A percentile compares a stretch with the other conserved stretches of the same genome.
These are phyloP conservation scores for Letharia lupina DNA, from an alignment of 495 filamentous ascomycete species.

Conservation along the genomic window DNA sequence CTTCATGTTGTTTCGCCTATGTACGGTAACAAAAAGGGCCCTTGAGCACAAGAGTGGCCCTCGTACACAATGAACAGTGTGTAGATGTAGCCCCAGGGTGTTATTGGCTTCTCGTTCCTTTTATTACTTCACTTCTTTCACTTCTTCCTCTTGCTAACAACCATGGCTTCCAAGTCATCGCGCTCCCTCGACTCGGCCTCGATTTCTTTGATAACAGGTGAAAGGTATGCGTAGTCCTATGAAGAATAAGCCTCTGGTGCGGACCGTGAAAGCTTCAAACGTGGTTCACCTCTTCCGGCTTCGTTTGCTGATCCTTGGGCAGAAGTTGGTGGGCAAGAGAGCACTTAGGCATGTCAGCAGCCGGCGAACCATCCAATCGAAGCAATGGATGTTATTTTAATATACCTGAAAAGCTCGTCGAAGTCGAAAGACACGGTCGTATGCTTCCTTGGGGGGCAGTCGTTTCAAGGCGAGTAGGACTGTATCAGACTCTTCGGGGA, in stretches of 20 bases:
- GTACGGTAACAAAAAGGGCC: not conserved
- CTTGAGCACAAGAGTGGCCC: not conserved
- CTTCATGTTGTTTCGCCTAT: not conserved
- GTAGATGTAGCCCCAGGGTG: not conserved
- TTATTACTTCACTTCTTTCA: not conserved
- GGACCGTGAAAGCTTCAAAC: slow-evolving; percentile 7
- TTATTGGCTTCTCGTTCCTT: not conserved
- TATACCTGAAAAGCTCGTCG: slow-evolving; percentile 86
- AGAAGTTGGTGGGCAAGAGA: slow-evolving; percentile 81
- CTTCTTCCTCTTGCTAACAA: slow-evolving; percentile 45
- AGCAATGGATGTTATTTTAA: slow-evolving; percentile 3
- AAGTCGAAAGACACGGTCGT: slow-evolving; percentile 95
- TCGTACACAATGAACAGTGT: not conserved
- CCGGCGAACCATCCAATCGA: slow-evolving; percentile 24
- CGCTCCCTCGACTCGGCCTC: slow-evolving; percentile 75
- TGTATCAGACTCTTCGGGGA: slow-evolving; percentile 77
- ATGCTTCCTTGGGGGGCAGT: slow-evolving; percentile 78
- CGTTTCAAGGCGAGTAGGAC: slow-evolving; percentile 85
- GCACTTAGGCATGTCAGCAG: slow-evolving; percentile 43
- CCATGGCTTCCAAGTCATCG: slow-evolving; percentile 72
- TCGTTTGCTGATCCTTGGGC: slow-evolving; percentile 73
- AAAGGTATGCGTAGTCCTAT: slow-evolving; percentile 72
- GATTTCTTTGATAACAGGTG: slow-evolving; percentile 73
- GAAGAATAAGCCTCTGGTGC: slow-evolving; percentile 27
- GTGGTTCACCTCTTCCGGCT: slow-evolving; percentile 55